Evolutionary conservation across 2,329 filamentous ascomycete genomes (phyloP), one percentile per base, ranked within the genome.

Genomic region (Neonectria punicea): DNA sequence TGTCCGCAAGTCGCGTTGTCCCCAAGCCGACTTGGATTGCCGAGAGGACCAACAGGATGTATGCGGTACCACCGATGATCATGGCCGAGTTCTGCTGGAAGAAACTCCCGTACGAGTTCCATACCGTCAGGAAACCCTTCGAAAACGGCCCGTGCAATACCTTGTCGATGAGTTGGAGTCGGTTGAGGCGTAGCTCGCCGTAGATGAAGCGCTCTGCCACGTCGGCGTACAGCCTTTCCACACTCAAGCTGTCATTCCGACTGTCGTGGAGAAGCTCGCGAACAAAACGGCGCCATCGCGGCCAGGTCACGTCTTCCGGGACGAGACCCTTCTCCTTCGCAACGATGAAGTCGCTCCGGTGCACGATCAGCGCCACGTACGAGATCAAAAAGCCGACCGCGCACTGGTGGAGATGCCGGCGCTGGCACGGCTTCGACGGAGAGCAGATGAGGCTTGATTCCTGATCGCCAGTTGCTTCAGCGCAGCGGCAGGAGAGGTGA

Each of bases 11-110:
- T 22, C 57, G 53, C 2, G 77, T 67, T 0, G 79, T 83, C 2
- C 77, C 75, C 10, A 85, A 67, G 0, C 82, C 83, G 10, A 85
- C 81, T 72, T 87, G 84, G 81, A 86, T 83, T 0, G 84, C 84
- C 3, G 81, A 81, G 47, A 87, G 73, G 10, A 84, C 76, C 14
- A 86, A 68, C 34, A 79, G 78, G 18, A 85, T 70, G 66, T 83
- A 86, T 0, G 79, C 80, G 4, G 80, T 78, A 1, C 78, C 70
- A 9, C 78, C 73, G 0, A 80, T 73, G 2, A 86, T 67, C 75
- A 74, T 79, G 14, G 76, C 74, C 20, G 84, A 80, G 65, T 85
- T 84, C 46, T 82, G 75, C 11, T 75, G 71, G 41, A 84, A 79
- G 59, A 85, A 82, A 22, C 74, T 72, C 5, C 71, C 69, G 68